A percentile compares a stretch with the other conserved stretches of the same genome.
Evolutionary conservation across 1,284 basidiomycete genomes (phyloP).

Genomic region (Malassezia equina): DNA sequence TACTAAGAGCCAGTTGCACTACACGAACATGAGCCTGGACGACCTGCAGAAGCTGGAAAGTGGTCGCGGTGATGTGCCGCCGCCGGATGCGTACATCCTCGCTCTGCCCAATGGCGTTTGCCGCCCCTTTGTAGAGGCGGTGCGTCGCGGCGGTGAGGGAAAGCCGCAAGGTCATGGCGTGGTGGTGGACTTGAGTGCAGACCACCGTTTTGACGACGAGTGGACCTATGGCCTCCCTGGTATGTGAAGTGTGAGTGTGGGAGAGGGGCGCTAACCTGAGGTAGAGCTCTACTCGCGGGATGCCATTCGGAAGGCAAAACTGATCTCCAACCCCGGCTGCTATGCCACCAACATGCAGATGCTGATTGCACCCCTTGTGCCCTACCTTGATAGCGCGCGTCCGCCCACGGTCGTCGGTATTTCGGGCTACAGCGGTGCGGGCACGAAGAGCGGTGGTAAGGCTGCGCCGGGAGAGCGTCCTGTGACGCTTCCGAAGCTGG

Average conservation of each 20-base stretch:
- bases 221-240: constrained; percentile 99
- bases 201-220: constrained; percentile 83
- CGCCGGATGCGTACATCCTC: constrained; percentile 58
- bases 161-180: constrained; percentile 56
- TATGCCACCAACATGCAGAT: constrained; percentile 90
- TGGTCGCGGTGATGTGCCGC: constrained; percentile 36
- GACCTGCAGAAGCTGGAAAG: constrained; percentile 43
- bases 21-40: constrained; percentile 43
- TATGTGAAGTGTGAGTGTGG: constrained; percentile 54
- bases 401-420: constrained; percentile 82
- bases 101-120: constrained; percentile 92
- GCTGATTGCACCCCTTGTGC: constrained; percentile 76
- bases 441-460: constrained; percentile 58
- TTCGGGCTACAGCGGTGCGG: constrained; percentile 88
- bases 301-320: constrained; percentile 60
- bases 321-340: constrained; percentile 94
- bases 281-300: constrained; percentile 79
- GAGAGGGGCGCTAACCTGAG: not conserved
- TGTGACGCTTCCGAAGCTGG: constrained; percentile 68
- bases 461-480: constrained; percentile 18
- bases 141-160: constrained; percentile 62
- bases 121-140: constrained; percentile 92
- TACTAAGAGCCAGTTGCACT: constrained; percentile 56
- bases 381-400: constrained; percentile 58
- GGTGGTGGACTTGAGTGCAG: constrained; percentile 83